Evolutionary conservation across 768 basidiomycete species (phyloP), one percentile per base, ranked within the genome.

Genomic region (Lactarius tabidus): DNA sequence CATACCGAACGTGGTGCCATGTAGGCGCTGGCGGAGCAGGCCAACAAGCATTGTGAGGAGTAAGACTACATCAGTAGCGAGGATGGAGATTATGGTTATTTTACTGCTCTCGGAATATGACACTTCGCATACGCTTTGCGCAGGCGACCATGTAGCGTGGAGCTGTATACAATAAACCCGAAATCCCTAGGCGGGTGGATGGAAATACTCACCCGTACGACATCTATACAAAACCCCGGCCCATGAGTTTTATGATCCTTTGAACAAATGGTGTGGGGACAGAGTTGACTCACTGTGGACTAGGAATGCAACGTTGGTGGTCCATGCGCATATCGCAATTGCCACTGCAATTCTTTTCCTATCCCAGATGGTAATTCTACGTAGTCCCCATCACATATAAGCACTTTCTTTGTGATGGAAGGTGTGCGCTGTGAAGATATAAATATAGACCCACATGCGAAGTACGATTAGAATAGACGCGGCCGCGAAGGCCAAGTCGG

Each of bases 331-430:
- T 4, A 26, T 6, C 43, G 54, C 53, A 8, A 39, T 10, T 28
- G 9, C 35, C n/a, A 48, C 8, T 17, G 36, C 36, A 6, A 18
- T 23, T 12, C 33, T 56, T 26, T 59, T 28, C 3, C 8, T 18
- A 28, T 57, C 28, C 66, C 66, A 67, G 10, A 67, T 48, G 3
- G 57, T 57, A 3, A 59, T 26, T 20, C 66, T 67, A 31, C 12
- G 23, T 20, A 36, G 31, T 4, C 2, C 14, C 23, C 2, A 51
- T 57, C 28, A 65, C 29, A 28, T 53, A 31, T 18, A 10, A 18
- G 36, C 2, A 15, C 7, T 45, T 2, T 5, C 10, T 45, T 15
- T 8, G 1, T 3, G 10, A 8, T 17, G 9, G 28, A 15, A 4
- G 2, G 14, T 23, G n/a, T n/a, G n/a, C 4, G 43, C n/a, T 1